Percentiles rank a stretch among this genome's conserved stretches.
These are phyloP conservation scores for Pelargonium cotyledonis DNA, from an alignment of 441 rosid genomes.

Conservation along the genomic window DNA sequence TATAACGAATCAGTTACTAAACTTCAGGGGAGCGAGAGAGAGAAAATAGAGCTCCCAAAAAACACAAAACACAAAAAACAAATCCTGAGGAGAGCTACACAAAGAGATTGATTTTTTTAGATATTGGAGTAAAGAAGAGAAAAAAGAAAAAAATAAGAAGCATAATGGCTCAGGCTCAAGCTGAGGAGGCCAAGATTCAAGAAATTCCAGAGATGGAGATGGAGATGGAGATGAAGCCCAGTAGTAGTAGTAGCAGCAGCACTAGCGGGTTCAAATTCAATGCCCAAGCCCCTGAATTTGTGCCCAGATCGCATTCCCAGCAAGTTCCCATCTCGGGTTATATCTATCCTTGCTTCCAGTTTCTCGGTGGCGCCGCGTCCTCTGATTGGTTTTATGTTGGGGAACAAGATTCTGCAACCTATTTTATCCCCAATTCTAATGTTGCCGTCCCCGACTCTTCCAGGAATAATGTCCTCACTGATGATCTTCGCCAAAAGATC, in stretches of 20 bases:
- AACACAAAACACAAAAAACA: no score
- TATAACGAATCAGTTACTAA: conserved; percentile 40
- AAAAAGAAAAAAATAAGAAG: no score
- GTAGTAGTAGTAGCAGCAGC: conserved; percentile 11
- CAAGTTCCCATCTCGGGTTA: conserved; percentile 51
- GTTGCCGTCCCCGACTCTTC: conserved; percentile 39
- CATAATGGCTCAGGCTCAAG: conserved; percentile 55
- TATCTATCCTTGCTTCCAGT: conserved; percentile 55
- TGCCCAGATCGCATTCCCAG: conserved; percentile 59
- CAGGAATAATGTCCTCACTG: conserved; percentile 40
- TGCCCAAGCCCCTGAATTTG: conserved; percentile 81
- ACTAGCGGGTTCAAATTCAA: conserved; percentile 62
- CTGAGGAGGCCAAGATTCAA: conserved; percentile 27
- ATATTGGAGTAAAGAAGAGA: no score
- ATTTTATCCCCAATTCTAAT: conserved; percentile 44
- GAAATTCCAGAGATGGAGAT: conserved; percentile 2
- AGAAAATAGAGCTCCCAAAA: not conserved
- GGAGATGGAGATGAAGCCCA: conserved; percentile 4
- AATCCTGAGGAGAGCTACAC: no score
- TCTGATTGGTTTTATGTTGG: conserved; percentile 77
- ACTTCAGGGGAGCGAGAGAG: conserved; percentile 35
- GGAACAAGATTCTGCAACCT: conserved; percentile 44
- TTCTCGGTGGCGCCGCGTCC: conserved; percentile 39
- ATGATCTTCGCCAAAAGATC: conserved; percentile 76
- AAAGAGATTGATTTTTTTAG: no score